Conservation (phyloP, 495 filamentous ascomycete genomes). For the Talaromyces borbonicus region DNA sequence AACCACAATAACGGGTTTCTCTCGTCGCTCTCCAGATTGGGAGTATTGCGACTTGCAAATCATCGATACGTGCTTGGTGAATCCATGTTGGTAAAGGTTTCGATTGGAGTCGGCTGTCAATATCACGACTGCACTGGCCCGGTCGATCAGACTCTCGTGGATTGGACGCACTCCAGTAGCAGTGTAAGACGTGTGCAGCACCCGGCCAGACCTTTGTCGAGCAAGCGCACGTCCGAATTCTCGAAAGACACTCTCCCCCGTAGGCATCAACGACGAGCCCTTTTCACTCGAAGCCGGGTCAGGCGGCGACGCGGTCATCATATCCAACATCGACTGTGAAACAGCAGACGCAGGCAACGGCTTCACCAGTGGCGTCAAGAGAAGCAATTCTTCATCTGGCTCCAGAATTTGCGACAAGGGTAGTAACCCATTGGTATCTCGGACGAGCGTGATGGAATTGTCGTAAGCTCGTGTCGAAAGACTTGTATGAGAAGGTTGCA, state of each 20-base stretch:
- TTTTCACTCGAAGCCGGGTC: conserved; percentile 45
- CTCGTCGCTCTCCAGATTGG: conserved; percentile 42
- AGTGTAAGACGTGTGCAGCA: conserved; percentile 86
- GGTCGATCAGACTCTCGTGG: conserved; percentile 80
- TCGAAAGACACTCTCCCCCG: conserved; percentile 77
- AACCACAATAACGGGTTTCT: conserved; percentile 70
- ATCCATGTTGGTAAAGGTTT: conserved; percentile 82
- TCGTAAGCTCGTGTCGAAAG: conserved; percentile 79
- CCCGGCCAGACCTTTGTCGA: conserved; percentile 67
- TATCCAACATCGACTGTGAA: conserved; percentile 42
- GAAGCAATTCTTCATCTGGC: conserved; percentile 70
- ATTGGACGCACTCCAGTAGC: conserved; percentile 80
- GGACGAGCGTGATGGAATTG: conserved; percentile 73
- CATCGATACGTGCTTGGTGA: conserved; percentile 89
- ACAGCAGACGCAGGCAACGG: conserved; percentile 75
- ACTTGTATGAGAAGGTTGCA: conserved; percentile 67
- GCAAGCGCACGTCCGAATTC: conserved; percentile 75
- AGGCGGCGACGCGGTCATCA: conserved; percentile 42
- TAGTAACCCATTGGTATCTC: conserved; percentile 69
- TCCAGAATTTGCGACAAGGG: conserved; percentile 69
- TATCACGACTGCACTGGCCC: conserved; percentile 75
- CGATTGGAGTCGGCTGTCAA: conserved; percentile 84
- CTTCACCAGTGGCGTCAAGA: conserved; percentile 78
- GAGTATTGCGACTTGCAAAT: conserved; percentile 68
- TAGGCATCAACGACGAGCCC: conserved; percentile 62